These are phyloP conservation scores for Ziziphus jujuba DNA, from an alignment of 306 rosid genomes.

Conservation along the genomic window DNA sequence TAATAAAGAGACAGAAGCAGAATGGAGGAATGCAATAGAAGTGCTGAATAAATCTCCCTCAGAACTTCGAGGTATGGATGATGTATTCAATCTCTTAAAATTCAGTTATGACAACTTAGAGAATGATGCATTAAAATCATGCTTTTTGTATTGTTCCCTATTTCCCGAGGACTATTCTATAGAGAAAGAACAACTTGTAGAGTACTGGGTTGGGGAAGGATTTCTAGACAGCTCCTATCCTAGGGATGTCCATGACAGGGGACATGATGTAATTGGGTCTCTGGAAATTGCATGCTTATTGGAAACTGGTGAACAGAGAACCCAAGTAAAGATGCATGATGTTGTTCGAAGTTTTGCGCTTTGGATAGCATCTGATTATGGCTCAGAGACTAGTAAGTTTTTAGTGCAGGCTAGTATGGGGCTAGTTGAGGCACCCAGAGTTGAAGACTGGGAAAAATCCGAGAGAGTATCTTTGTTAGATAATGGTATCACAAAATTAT, in stretches of 20 bases:
- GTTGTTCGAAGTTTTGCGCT: conserved; percentile 15
- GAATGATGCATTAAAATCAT: neutral
- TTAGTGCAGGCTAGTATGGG: conserved; percentile 8
- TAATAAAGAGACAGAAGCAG: neutral
- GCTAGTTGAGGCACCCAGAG: conserved; percentile 1
- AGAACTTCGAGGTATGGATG: conserved; percentile 12
- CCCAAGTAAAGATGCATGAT: conserved; percentile 17
- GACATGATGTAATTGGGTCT: conserved; percentile 15
- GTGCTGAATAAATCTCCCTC: neutral
- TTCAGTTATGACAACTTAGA: conserved; percentile 18
- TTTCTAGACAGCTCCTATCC: conserved; percentile 4
- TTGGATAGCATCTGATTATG: conserved; percentile 1
- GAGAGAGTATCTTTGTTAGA: conserved; percentile 14
- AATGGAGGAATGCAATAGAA: conserved; percentile 16
- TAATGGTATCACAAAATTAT: conserved; percentile 4
- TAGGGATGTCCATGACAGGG: conserved; percentile 3
- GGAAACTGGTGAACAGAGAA: conserved; percentile 7
- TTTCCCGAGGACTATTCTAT: conserved; percentile 14
- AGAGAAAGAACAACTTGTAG: conserved; percentile 8
- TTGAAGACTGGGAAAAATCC: conserved; percentile 1
- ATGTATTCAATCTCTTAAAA: conserved; percentile 14
- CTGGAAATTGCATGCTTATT: conserved; percentile 13
- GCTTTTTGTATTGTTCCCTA: conserved; percentile 25
- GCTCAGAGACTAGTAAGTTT: neutral
- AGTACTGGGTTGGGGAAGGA: conserved; percentile 20